Percentiles rank a stretch among this genome's conserved stretches.
Conservation (phyloP, 176 grass and related monocot genomes). For the Cenchrus americanus region DNA sequence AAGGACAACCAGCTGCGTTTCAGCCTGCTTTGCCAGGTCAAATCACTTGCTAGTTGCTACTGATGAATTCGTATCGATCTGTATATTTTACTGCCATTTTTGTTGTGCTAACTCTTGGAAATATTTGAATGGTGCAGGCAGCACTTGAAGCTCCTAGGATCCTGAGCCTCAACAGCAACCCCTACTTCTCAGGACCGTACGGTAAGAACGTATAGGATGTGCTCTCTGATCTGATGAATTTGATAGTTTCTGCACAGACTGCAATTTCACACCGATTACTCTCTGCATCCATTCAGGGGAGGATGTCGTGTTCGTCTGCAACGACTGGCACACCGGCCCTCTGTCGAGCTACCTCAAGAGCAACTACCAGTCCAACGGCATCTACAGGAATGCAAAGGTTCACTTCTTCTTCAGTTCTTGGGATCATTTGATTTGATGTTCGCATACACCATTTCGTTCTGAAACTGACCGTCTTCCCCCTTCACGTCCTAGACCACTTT, state of each 20-base stretch:
- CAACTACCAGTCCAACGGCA: slow-evolving; percentile 71
- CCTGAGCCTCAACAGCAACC: slow-evolving; percentile 73
- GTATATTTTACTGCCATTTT: not conserved
- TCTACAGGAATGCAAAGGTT: slow-evolving; percentile 84
- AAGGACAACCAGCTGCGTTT: slow-evolving; percentile 85
- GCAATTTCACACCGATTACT: not conserved
- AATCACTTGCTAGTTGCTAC: not conserved
- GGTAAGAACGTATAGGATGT: slow-evolving; percentile 41
- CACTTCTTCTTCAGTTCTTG: not conserved
- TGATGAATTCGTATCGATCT: not conserved
- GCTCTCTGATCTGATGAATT: not conserved
- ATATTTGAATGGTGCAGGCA: slow-evolving; percentile 56
- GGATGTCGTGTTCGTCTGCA: slow-evolving; percentile 85
- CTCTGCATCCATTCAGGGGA: slow-evolving; percentile 55
- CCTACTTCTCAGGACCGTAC: slow-evolving; percentile 68
- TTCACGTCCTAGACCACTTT: slow-evolving; percentile 64
- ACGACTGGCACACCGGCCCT: slow-evolving; percentile 92
- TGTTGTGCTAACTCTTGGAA: not conserved
- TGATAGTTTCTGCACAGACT: not conserved
- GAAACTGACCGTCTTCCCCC: not conserved
- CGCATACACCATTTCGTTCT: slow-evolving; percentile 15
- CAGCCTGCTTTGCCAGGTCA: slow-evolving; percentile 86
- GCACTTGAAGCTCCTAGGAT: slow-evolving; percentile 86
- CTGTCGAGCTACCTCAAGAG: slow-evolving; percentile 84
- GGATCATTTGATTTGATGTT: not conserved